phyloP scores from a whole-genome alignment of 1,139 yeast species.

The Debaryomyces singareniensis region DNA sequence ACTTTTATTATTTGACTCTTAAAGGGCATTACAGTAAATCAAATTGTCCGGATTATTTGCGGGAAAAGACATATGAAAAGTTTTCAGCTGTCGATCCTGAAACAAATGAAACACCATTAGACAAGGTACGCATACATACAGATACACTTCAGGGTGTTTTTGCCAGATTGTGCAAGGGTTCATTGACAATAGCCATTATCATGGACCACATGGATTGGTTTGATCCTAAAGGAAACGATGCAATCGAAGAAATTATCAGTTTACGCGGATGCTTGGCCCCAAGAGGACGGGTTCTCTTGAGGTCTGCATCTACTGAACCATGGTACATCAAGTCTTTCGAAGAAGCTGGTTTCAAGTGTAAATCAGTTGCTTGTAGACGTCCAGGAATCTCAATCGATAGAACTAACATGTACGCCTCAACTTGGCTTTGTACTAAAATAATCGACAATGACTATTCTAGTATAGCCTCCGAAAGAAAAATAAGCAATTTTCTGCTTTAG shows the following conservation, averaged over 20 bases:
- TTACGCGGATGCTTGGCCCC: constrained; percentile 55
- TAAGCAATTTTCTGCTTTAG: too few species aligned
- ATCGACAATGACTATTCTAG: too few species aligned
- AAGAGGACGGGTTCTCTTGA: constrained; percentile 69
- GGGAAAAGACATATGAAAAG: constrained; percentile 48
- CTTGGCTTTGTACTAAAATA: too few species aligned
- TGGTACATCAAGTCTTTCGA: too few species aligned
- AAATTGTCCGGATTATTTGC: constrained; percentile 75
- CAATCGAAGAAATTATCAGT: constrained; percentile 59
- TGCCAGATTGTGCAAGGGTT: constrained; percentile 52
- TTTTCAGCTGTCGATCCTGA: constrained; percentile 30
- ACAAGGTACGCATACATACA: constrained; percentile 70
- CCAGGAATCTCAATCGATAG: too few species aligned
- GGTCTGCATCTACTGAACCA: too few species aligned
- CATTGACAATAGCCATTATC: constrained; percentile 70
- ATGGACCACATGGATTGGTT: constrained; percentile 97
- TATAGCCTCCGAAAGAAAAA: too few species aligned
- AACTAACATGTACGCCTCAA: too few species aligned
- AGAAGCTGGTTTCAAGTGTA: too few species aligned
- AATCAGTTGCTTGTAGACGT: too few species aligned
- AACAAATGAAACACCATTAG: constrained; percentile 37
- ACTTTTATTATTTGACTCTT: constrained; percentile 68
- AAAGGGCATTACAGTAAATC: constrained; percentile 53
- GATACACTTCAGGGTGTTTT: constrained; percentile 74
- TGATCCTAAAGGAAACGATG: constrained; percentile 58